These are phyloP conservation scores for Oryza longistaminata DNA, from an alignment of 176 grass and related monocot genomes.

Conservation along the genomic window DNA sequence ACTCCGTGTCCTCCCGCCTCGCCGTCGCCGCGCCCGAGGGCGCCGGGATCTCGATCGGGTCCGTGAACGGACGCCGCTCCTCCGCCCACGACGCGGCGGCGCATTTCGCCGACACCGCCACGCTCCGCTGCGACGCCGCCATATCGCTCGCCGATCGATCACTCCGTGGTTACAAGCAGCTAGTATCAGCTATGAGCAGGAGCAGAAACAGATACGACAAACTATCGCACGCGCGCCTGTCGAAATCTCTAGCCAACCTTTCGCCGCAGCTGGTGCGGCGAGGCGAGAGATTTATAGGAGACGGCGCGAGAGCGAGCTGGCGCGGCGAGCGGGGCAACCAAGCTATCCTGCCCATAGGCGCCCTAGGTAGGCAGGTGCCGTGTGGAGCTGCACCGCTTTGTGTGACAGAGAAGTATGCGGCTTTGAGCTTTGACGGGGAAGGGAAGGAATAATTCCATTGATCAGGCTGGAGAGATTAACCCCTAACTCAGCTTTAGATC, in stretches of 20 bases:
- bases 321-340: conserved; percentile 20
- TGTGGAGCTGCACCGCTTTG: conserved; percentile 33
- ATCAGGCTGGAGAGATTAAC: background rate
- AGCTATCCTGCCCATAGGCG: background rate
- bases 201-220: background rate
- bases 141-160: background rate
- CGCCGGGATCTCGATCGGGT: conserved; percentile 47
- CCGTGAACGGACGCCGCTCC: conserved; percentile 5
- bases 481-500: background rate
- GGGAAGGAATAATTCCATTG: conserved; percentile 39
- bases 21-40: background rate
- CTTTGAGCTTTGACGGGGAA: conserved; percentile 31
- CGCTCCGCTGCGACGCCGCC: conserved; percentile 25
- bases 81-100: conserved; percentile 16
- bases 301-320: background rate
- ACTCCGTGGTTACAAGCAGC: background rate
- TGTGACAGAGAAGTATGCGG: conserved; percentile 35
- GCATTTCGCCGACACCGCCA: background rate
- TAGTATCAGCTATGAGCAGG: background rate
- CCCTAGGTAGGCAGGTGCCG: conserved; percentile 30
- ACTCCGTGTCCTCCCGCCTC: background rate
- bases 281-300: conserved; percentile 27
- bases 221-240: background rate
- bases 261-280: background rate
- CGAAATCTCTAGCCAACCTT: background rate